A percentile compares a stretch with the other conserved stretches of the same genome.
Conservation (phyloP, 345 rosid species). For the Eucalyptus virginea region DNA sequence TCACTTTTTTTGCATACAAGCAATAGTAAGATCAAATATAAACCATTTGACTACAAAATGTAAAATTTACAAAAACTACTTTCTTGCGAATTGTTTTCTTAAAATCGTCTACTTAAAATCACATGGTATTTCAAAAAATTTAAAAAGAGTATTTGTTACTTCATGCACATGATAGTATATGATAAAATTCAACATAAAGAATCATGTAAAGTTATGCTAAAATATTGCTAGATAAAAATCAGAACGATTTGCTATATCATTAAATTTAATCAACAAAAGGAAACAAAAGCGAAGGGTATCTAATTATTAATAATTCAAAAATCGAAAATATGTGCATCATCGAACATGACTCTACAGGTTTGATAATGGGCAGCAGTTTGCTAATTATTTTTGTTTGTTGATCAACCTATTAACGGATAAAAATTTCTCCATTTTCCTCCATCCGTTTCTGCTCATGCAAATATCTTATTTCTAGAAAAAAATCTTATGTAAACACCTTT, state of each 20-base stretch:
- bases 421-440: background rate
- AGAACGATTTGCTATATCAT: accelerated
- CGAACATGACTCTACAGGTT: no score
- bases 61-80: background rate
- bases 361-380: no score
- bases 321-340: background rate
- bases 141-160: background rate
- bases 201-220: background rate
- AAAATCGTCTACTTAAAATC: background rate
- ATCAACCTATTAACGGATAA: background rate
- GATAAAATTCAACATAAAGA: background rate
- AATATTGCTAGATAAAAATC: background rate
- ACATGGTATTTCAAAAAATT: background rate
- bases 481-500: background rate
- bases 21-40: background rate
- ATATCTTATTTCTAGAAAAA: background rate
- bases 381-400: background rate
- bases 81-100: background rate
- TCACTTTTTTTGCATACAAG: background rate
- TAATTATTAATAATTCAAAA: background rate
- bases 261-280: background rate
- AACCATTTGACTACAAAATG: background rate
- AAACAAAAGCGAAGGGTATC: background rate
- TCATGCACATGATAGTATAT: background rate
- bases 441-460: background rate